Conservation (phyloP, 75 land plant genomes). For the Pinus tabuliformis region DNA sequence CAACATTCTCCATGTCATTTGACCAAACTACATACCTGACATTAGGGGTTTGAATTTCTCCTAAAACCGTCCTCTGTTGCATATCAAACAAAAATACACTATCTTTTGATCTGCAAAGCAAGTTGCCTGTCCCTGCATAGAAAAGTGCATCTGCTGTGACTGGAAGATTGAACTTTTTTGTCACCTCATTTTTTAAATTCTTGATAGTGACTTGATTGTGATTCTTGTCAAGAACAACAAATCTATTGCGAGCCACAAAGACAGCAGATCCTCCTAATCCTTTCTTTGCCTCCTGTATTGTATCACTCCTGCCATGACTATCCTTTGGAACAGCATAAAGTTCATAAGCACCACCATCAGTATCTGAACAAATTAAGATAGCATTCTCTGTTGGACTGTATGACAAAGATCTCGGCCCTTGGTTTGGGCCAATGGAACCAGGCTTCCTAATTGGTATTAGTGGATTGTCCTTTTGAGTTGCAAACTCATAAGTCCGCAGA, state of each 20-base stretch:
- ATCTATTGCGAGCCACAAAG: constrained; percentile 65
- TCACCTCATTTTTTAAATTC: constrained; percentile 65
- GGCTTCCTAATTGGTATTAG: constrained; percentile 55
- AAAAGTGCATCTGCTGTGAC: constrained; percentile 58
- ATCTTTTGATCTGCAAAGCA: constrained; percentile 72
- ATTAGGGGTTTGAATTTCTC: constrained; percentile 56
- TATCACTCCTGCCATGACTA: constrained; percentile 50
- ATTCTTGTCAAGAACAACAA: constrained; percentile 66
- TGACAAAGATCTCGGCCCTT: constrained; percentile 59
- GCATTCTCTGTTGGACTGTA: constrained; percentile 81
- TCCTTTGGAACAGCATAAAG: constrained; percentile 62
- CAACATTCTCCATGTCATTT: constrained; percentile 70
- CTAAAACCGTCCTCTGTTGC: constrained; percentile 63
- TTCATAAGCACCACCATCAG: constrained; percentile 76
- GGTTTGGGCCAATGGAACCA: constrained; percentile 54
- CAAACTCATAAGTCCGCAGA: constrained; percentile 58
- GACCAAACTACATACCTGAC: constrained; percentile 79
- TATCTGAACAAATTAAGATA: constrained; percentile 66
- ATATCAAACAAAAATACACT: constrained; percentile 65
- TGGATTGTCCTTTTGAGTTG: constrained; percentile 55
- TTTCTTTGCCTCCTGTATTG: constrained; percentile 60
- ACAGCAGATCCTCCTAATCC: constrained; percentile 71
- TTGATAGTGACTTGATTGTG: constrained; percentile 55
- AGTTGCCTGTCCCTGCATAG: constrained; percentile 71
- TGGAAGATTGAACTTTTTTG: constrained; percentile 53